These are phyloP conservation scores for Arachis hypogaea DNA, from an alignment of 306 rosid species.

Conservation along the genomic window DNA sequence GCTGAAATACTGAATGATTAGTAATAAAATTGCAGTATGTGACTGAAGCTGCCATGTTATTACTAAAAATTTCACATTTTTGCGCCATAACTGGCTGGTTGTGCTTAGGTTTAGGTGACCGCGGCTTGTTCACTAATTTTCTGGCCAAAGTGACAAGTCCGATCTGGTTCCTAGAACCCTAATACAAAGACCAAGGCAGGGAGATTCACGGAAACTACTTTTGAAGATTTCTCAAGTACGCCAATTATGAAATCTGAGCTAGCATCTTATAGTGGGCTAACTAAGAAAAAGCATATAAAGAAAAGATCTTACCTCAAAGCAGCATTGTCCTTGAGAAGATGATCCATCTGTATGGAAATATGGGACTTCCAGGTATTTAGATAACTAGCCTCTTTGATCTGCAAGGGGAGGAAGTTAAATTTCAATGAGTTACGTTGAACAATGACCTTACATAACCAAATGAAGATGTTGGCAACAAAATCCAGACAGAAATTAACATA, in stretches of 20 bases:
- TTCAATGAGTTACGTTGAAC: conserved; percentile 15
- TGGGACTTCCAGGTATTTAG: conserved; percentile 80
- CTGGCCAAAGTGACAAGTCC: conserved; percentile 1
- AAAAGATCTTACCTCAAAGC: conserved; percentile 67
- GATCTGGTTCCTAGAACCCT: conserved; percentile 13
- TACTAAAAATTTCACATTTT: background rate
- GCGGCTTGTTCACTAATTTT: background rate
- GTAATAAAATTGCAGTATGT: background rate
- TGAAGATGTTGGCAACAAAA: conserved; percentile 4
- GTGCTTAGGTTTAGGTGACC: background rate
- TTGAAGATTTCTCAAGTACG: background rate
- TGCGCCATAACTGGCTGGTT: conserved; percentile 11
- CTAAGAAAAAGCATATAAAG: conserved; percentile 3
- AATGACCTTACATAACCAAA: conserved; percentile 7
- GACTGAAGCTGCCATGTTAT: conserved; percentile 16
- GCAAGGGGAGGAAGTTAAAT: conserved; percentile 44
- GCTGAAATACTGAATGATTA: background rate
- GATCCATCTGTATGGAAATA: conserved; percentile 68
- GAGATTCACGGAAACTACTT: conserved; percentile 5
- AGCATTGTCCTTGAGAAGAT: conserved; percentile 62
- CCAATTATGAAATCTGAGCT: conserved; percentile 7
- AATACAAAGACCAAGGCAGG: conserved; percentile 7
- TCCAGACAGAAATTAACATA: conserved; percentile 53
- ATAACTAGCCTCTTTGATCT: conserved; percentile 63
- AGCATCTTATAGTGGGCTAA: background rate